Evolutionary conservation across 2,329 filamentous ascomycete species (phyloP).

Genomic region (Aspergillus uvarum): DNA sequence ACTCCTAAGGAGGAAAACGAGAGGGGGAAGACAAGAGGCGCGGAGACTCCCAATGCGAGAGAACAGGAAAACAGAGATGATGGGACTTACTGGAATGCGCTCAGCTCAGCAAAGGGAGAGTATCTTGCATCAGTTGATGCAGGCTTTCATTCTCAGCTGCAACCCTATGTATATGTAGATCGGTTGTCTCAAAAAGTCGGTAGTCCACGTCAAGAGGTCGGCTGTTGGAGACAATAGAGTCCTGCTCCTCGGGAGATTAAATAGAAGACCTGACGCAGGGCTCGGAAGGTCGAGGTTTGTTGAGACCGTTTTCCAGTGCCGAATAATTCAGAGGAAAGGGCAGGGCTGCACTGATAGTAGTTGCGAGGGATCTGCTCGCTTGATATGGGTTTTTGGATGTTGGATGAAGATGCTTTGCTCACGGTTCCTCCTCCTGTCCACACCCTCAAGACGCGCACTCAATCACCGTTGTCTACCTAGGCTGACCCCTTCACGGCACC

Average conservation of each 20-base stretch:
- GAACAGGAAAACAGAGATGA: background rate
- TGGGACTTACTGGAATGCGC: constrained; percentile 26
- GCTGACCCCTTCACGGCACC: constrained; percentile 23
- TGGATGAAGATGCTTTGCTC: constrained; percentile 17
- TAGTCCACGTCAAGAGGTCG: constrained; percentile 14
- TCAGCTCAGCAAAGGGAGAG: constrained; percentile 2
- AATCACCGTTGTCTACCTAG: constrained; percentile 21
- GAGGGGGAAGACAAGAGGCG: background rate
- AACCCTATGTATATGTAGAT: constrained; percentile 18
- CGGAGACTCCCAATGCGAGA: background rate
- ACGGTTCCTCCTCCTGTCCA: constrained; percentile 19
- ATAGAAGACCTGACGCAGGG: background rate
- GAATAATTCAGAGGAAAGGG: constrained; percentile 13
- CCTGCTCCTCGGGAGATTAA: constrained; percentile 3
- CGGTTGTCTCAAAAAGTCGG: constrained; percentile 8
- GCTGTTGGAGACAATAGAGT: background rate
- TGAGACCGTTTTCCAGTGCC: background rate
- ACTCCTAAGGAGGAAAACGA: background rate
- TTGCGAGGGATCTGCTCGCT: constrained; percentile 19
- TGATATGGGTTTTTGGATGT: constrained; percentile 28
- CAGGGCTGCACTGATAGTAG: constrained; percentile 3
- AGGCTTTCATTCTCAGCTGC: constrained; percentile 16
- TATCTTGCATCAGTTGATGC: constrained; percentile 24
- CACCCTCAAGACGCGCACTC: constrained; percentile 17
- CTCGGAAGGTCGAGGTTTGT: background rate